These are phyloP conservation scores for Holtermanniella nyarrowii DNA, from an alignment of 768 basidiomycete genomes.

Conservation along the genomic window DNA sequence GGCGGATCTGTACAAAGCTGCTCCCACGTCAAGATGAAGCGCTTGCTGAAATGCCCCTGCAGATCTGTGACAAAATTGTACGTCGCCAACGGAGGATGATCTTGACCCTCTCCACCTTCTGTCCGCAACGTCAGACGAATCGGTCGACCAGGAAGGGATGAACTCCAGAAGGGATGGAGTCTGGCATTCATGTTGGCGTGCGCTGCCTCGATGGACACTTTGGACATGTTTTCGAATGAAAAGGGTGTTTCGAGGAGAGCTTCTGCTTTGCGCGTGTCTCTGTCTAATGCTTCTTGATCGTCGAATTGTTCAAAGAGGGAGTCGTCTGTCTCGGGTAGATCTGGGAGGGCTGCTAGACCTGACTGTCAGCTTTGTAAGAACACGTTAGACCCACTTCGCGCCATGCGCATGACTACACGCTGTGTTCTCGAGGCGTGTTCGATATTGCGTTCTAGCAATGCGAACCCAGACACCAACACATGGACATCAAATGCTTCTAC, in stretches of 20 bases:
- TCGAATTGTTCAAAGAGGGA: conserved; percentile 46
- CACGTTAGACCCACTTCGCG: conserved; percentile 51
- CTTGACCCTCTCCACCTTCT: conserved; percentile 30
- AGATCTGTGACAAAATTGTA: conserved; percentile 51
- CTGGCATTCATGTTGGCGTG: conserved; percentile 69
- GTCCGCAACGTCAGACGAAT: conserved; percentile 58
- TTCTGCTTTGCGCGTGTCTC: conserved; percentile 1
- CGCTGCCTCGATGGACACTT: conserved; percentile 47
- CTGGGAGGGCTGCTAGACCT: conserved; percentile 70
- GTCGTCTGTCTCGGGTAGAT: conserved; percentile 45
- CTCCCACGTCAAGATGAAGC: conserved; percentile 59
- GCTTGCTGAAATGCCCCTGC: conserved; percentile 65
- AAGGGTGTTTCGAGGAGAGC: conserved; percentile 3
- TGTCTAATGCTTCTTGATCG: conserved; percentile 8
- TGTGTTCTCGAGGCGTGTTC: conserved; percentile 63
- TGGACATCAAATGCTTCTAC: conserved; percentile 57
- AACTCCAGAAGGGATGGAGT: conserved; percentile 63
- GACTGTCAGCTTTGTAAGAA: conserved; percentile 5
- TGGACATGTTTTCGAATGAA: conserved; percentile 13
- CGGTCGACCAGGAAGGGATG: conserved; percentile 52
- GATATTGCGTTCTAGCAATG: conserved; percentile 51
- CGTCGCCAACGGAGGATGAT: conserved; percentile 49
- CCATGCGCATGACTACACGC: conserved; percentile 62
- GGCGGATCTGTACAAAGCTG: conserved; percentile 54
- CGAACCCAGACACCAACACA: conserved; percentile 67